Evolutionary conservation across 108 stramenopile species (phyloP), one percentile per base, ranked within the genome.

Genomic region (Nitzschia sp.): DNA sequence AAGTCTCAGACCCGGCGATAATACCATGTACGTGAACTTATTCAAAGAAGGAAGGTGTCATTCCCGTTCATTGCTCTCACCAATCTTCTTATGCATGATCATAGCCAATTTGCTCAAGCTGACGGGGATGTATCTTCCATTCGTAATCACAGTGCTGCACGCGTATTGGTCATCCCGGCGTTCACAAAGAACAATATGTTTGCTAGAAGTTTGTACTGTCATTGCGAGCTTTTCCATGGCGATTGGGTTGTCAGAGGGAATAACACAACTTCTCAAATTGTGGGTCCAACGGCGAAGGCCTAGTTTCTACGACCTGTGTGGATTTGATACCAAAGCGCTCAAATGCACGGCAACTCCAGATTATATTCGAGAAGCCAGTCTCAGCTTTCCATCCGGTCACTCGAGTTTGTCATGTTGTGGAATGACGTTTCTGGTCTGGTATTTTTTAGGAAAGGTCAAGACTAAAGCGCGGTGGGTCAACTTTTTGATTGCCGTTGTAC

Each of bases 381-480:
- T 85, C 46, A 84, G 79, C 34, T 95, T 95, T 78, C 93, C 93
- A 5, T 85, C 84, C 19, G 90, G 93, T 3, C 93, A 95, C 78
- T 81, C 87, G 2, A 79, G 77, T 18, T 69, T 90, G 53, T 70
- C 72, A 9, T 83, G 75, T 49, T 85, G 85, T 71, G 85, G 81
- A 27, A 81, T 88, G 82, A 87, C 83, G 6, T 67, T 85, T 51
- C 66, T 92, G 54, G 76, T 82, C 13, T 76, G 79, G 55, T 95
- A 80, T 59, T 60, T 92, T 24, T 51, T 84, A n/a, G 87, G 80
- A 2, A 62, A 62, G 2, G 18, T 25, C 1, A 56, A 51, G 15
- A 19, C 13, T 8, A 18, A 3, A 15, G 4, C 11, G 2, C 25
- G 32, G 6, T 21, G 32, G 6, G 24, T 30, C 1, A 28, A 36